Evolutionary conservation across 805 yeast species (phyloP), one percentile per base, ranked within the genome.

Genomic region (Ogataea minuta): DNA sequence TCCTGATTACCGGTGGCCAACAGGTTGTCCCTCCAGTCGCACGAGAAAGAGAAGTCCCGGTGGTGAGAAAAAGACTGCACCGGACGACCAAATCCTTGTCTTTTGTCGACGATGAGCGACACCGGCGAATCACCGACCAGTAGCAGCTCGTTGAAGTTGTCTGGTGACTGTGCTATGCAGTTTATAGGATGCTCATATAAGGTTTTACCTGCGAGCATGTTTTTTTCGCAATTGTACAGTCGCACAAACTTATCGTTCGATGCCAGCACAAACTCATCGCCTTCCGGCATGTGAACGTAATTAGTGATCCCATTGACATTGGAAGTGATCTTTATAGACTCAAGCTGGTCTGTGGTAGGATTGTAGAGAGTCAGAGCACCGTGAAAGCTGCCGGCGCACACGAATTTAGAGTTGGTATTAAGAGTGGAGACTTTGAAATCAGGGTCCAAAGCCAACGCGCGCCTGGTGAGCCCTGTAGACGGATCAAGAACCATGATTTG

Each of bases 1-100:
- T 79, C 85, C 54, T 79, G 84, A 49, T 71, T 75, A 5, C 84
- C 84, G 0, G 82, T 72, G 4, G 76, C 71, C 12, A 79, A 45
- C 16, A 43, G 15, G 4, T 63, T 48, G 32, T 69, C 58, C 10
- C 68, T 75, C 84, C 84, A 79, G 49, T 77, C 83, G 52, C 82
- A 78, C 28, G 79, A 66, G 46, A 79, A 79, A 3, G 79, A 72
- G 52, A 54, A 78, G 52, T 79, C 84, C 34, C 58, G 56, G 53
- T 79, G 84, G 6, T 79, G 81, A 16, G 42, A 40, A 24, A 70
- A 42, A 2, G 13, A 23, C 9, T 31, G 26, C 6, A 39, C 42
- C 11, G 44, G 37, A 3, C 11, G 12, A 2, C 29, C 26, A 4
- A 28, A 20, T 10, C 36, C 13, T n/a, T 26, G 35, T 36, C 80